Conservation (phyloP, 176 grass and related monocot genomes). For the Rhipidocladum racemiflorum region DNA sequence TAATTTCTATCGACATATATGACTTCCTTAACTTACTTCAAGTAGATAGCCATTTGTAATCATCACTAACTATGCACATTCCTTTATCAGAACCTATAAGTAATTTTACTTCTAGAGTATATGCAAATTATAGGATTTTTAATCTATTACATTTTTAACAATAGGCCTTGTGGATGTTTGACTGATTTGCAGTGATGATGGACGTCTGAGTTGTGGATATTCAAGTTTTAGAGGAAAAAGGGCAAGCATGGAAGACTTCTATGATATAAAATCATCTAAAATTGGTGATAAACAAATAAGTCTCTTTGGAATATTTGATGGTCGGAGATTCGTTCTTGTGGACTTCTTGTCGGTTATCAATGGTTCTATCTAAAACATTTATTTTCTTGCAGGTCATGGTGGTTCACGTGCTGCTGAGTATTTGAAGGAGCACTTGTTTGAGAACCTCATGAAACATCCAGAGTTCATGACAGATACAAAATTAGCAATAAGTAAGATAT, state of each 20-base stretch:
- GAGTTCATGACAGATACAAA: slow-evolving; percentile 86
- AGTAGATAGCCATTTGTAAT: not conserved
- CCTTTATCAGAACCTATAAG: not conserved
- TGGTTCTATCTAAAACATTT: slow-evolving; percentile 22
- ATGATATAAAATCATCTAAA: slow-evolving; percentile 86
- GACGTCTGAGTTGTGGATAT: slow-evolving; percentile 88
- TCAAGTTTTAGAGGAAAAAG: slow-evolving; percentile 97
- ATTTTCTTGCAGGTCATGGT: slow-evolving; percentile 68
- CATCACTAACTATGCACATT: not conserved
- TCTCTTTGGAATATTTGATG: slow-evolving; percentile 99
- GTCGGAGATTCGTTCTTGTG: slow-evolving; percentile 46
- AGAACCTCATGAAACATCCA: slow-evolving; percentile 84
- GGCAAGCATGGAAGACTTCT: slow-evolving; percentile 97
- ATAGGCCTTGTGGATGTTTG: slow-evolving; percentile 34
- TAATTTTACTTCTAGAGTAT: slow-evolving; percentile 2
- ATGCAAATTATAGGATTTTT: not conserved
- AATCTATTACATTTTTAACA: slow-evolving; percentile 15
- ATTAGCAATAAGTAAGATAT: slow-evolving; percentile 82
- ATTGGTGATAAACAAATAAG: slow-evolving; percentile 75
- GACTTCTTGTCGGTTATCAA: not conserved
- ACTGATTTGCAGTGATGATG: slow-evolving; percentile 71
- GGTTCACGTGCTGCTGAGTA: slow-evolving; percentile 98
- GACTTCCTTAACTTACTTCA: not conserved
- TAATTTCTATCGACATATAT: slow-evolving; percentile 3
- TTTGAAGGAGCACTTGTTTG: slow-evolving; percentile 95